Base-by-base conservation (phyloP, 768 basidiomycete genomes). In the Rubroboletus satanas region DNA sequence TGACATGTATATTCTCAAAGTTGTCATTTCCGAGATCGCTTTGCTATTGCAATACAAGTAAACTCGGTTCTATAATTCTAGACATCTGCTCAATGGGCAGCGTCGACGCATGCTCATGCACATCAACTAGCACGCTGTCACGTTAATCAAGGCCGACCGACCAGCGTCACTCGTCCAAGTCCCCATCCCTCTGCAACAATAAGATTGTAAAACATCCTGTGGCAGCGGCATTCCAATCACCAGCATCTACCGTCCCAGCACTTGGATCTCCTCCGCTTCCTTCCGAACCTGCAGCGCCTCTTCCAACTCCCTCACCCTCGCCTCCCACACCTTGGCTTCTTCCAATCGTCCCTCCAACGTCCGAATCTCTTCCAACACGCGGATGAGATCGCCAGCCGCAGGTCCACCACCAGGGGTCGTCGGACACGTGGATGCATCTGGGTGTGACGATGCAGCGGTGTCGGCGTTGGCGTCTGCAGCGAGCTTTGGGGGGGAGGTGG, bases 301-400 rank as follows among this genome's bases (percentile, higher is more conserved):
- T 5, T 62, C 58, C 52, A 70, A 14, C 45, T 61, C 69, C 33
- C 8, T 58, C 45, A 70, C 66, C 23, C 70, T 57, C 29, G 60
- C 55, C 49, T 64, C 68, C 70, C 66, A 71, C 38, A 45, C 48
- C 23, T 43, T 46, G 58, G 68, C 59, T 21, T 70, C 66, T 9
- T 60, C 66, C 45, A 70, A 43, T 23, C 39, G 56, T 26, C 15
- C 53, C 55, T 71, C 68, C 39, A 70, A 17, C 43, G 36, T 36
- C 39, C 58, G 50, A 6, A 70, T 70, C 52, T 71, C 70, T 32
- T 70, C 66, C 43, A 70, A 38, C 31, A 70, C 59, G 0, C 59
- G 59, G 4, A 58, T 62, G 21, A 70, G 63, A 50, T 70, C 54
- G 18, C 44, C 46, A 7, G 60, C 59, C 8, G 39, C 49, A 2